Percentiles rank a stretch among this genome's conserved stretches.
These are phyloP conservation scores for Sphaerulina vaccinii DNA, from an alignment of 2,329 filamentous ascomycete genomes.

Conservation along the genomic window DNA sequence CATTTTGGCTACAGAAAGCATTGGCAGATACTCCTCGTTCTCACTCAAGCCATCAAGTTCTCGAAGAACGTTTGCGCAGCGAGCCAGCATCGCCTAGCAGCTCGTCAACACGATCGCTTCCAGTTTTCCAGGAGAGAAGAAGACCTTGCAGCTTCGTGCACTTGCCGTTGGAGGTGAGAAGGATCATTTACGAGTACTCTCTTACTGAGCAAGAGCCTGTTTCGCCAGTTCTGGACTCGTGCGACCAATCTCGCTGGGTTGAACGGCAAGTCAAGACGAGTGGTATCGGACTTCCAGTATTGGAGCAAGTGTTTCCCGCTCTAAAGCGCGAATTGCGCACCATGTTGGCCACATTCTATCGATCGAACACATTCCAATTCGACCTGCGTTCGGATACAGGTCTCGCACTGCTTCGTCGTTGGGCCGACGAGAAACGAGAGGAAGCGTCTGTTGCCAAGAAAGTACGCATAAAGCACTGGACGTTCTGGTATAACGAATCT, in stretches of 20 bases:
- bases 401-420: constrained; percentile 6
- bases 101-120: constrained; percentile 2
- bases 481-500: constrained; percentile 18
- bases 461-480: constrained; percentile 20
- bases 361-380: constrained; percentile 20
- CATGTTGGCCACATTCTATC: constrained; percentile 13
- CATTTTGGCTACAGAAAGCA: constrained; percentile 21
- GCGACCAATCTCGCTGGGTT: neutral
- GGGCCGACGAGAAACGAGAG: constrained; percentile 17
- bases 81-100: constrained; percentile 8
- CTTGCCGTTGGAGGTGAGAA: constrained; percentile 16
- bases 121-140: neutral
- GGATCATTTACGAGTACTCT: constrained; percentile 19
- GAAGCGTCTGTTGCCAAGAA: constrained; percentile 15
- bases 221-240: neutral
- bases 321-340: neutral
- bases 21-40: constrained; percentile 15
- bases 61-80: constrained; percentile 12
- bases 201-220: constrained; percentile 8
- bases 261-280: neutral
- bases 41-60: constrained; percentile 9
- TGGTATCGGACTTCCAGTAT: constrained; percentile 14
- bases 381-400: constrained; percentile 18
- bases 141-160: constrained; percentile 6
- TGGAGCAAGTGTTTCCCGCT: constrained; percentile 7